These are phyloP conservation scores for Skeletonema menzelii DNA, from an alignment of 108 stramenopile species.

Conservation along the genomic window DNA sequence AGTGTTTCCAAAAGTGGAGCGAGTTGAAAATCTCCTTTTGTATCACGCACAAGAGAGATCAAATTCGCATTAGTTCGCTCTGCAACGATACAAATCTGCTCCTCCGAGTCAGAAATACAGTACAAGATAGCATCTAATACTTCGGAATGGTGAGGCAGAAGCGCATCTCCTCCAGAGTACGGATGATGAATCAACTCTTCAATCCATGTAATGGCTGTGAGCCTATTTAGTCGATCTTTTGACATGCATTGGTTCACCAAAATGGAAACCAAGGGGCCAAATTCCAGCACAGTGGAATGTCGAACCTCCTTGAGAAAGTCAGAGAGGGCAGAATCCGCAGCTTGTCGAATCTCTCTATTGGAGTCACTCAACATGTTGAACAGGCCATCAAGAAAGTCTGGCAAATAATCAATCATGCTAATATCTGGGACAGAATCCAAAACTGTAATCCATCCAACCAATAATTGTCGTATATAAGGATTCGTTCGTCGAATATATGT, in stretches of 20 bases:
- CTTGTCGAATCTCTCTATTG: slow-evolving; percentile 94
- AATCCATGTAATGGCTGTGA: slow-evolving; percentile 96
- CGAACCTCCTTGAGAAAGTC: slow-evolving; percentile 92
- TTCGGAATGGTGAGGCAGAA: slow-evolving; percentile 90
- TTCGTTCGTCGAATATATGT: slow-evolving; percentile 95
- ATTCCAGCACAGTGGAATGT: slow-evolving; percentile 84
- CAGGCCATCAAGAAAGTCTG: slow-evolving; percentile 95
- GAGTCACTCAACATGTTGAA: slow-evolving; percentile 98
- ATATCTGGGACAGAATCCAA: slow-evolving; percentile 96
- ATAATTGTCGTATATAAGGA: slow-evolving; percentile 95
- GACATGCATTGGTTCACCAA: slow-evolving; percentile 93
- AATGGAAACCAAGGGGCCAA: slow-evolving; percentile 95
- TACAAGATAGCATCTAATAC: slow-evolving; percentile 90
- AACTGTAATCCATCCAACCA: slow-evolving; percentile 98
- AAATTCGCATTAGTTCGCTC: slow-evolving; percentile 90
- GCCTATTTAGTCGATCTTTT: slow-evolving; percentile 90
- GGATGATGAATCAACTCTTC: slow-evolving; percentile 93
- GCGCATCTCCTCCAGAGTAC: slow-evolving; percentile 87
- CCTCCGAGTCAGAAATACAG: slow-evolving; percentile 91
- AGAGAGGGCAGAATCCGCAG: slow-evolving; percentile 82
- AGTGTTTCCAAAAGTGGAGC: slow-evolving; percentile 86
- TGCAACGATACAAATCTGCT: slow-evolving; percentile 89
- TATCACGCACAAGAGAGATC: slow-evolving; percentile 79
- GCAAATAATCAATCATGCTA: slow-evolving; percentile 94
- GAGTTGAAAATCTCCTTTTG: slow-evolving; percentile 77